A percentile compares a stretch with the other conserved stretches of the same genome.
These are phyloP conservation scores for Alternaria ethzedia DNA, from an alignment of 2,329 filamentous ascomycete species.

Conservation along the genomic window DNA sequence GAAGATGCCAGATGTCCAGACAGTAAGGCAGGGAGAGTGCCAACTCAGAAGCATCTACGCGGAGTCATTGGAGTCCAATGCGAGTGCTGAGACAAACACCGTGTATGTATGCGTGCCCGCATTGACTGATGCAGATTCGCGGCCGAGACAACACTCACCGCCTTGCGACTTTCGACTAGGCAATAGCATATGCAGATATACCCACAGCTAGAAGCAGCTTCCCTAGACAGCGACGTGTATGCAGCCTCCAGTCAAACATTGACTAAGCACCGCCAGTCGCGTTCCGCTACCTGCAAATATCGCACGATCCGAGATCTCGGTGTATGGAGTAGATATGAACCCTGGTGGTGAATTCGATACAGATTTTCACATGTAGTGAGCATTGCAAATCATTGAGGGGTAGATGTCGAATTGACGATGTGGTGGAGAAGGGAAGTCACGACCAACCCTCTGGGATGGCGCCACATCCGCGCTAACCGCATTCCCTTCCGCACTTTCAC, in stretches of 20 bases:
- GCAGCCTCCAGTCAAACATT: neutral
- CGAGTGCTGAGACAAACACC: neutral
- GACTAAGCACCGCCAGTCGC: neutral
- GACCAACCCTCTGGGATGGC: neutral
- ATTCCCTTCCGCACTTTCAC: neutral
- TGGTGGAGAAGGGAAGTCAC: neutral
- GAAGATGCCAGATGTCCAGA: neutral
- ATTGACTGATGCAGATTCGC: neutral
- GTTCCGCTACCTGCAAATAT: too few relatives aligned
- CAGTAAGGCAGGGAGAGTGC: neutral
- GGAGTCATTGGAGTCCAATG: neutral
- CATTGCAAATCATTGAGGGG: neutral
- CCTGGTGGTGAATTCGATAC: accelerated
- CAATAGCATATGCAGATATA: neutral
- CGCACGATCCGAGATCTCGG: neutral
- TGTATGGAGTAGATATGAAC: neutral
- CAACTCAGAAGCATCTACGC: neutral
- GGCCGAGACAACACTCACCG: neutral
- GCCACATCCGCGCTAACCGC: neutral
- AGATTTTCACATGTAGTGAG: accelerated
- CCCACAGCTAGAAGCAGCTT: neutral
- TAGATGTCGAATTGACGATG: neutral
- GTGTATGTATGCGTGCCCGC: neutral
- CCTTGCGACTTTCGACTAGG: neutral
- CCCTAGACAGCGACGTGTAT: neutral